These are phyloP conservation scores for Euphorbia celastroides DNA, from an alignment of 441 rosid species.

Conservation along the genomic window DNA sequence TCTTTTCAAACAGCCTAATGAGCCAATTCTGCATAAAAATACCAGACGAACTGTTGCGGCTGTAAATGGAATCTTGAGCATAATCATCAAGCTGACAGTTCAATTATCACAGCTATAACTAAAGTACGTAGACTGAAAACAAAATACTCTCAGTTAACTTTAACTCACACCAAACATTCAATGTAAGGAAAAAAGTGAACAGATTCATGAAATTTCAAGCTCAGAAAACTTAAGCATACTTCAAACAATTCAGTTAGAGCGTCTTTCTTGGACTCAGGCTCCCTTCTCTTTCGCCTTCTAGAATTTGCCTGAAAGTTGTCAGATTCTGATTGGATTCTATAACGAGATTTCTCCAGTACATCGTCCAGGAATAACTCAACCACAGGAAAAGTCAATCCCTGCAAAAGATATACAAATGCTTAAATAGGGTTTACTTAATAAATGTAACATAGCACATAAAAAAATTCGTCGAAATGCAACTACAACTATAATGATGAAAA, in stretches of 20 bases:
- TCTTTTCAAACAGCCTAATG: background rate
- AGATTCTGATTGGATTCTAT: constrained; percentile 50
- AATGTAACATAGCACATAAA: constrained; percentile 11
- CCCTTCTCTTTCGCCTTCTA: constrained; percentile 62
- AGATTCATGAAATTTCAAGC: background rate
- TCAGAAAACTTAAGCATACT: constrained; percentile 32
- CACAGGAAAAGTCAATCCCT: constrained; percentile 93
- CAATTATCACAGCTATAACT: background rate
- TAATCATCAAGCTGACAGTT: background rate
- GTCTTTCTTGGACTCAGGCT: constrained; percentile 70
- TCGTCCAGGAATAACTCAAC: constrained; percentile 80
- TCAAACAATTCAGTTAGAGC: constrained; percentile 60
- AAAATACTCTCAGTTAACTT: background rate
- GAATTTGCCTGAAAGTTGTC: constrained; percentile 63
- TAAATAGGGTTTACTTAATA: background rate
- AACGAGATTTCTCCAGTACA: constrained; percentile 67
- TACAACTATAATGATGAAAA: constrained; percentile 6
- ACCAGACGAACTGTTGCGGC: background rate
- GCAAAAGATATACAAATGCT: constrained; percentile 20
- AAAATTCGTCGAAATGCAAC: background rate
- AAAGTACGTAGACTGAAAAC: background rate
- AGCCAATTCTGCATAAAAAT: background rate
- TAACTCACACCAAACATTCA: background rate
- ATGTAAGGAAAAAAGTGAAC: background rate
- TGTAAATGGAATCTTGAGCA: background rate